phyloP scores from a whole-genome alignment of 768 basidiomycete genomes.

The Leccinellum luteum region DNA sequence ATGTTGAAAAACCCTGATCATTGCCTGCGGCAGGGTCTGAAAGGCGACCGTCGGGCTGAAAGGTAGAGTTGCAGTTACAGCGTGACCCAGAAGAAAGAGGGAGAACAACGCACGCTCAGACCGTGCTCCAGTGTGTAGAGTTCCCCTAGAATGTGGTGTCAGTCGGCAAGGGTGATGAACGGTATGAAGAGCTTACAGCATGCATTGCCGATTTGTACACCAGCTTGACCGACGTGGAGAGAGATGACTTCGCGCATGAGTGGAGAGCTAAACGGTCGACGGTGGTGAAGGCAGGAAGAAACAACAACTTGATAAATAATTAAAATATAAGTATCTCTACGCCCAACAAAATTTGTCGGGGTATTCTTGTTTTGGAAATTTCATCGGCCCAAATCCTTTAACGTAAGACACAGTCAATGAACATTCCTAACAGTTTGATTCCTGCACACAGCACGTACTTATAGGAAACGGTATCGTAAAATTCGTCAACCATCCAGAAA shows the following conservation, averaged over 20 bases:
- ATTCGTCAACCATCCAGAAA: conserved; percentile 30
- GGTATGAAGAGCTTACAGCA: conserved; percentile 66
- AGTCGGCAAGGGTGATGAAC: conserved; percentile 7
- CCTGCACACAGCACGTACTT: neutral
- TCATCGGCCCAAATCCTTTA: conserved; percentile 2
- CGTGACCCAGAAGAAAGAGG: conserved; percentile 7
- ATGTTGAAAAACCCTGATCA: conserved; percentile 93
- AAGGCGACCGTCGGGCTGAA: conserved; percentile 89
- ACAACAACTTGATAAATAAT: conserved; percentile 1
- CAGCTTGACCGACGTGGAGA: conserved; percentile 95
- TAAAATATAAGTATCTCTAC: neutral
- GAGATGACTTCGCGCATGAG: conserved; percentile 95
- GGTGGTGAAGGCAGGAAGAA: conserved; percentile 17
- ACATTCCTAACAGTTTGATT: neutral
- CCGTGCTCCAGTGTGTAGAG: conserved; percentile 98
- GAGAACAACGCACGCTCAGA: conserved; percentile 65
- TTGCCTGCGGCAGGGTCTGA: conserved; percentile 47
- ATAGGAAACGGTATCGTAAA: conserved; percentile 26
- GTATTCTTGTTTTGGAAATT: conserved; percentile 27
- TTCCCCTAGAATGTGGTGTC: conserved; percentile 62
- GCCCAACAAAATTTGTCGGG: conserved; percentile 19
- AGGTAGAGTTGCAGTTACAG: conserved; percentile 12
- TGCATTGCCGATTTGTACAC: conserved; percentile 92
- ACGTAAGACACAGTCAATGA: too few species aligned
- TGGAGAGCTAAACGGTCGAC: conserved; percentile 13